These are phyloP conservation scores for Thraustochytrium sp. DNA, from an alignment of 352 stramenopile species.

Conservation along the genomic window DNA sequence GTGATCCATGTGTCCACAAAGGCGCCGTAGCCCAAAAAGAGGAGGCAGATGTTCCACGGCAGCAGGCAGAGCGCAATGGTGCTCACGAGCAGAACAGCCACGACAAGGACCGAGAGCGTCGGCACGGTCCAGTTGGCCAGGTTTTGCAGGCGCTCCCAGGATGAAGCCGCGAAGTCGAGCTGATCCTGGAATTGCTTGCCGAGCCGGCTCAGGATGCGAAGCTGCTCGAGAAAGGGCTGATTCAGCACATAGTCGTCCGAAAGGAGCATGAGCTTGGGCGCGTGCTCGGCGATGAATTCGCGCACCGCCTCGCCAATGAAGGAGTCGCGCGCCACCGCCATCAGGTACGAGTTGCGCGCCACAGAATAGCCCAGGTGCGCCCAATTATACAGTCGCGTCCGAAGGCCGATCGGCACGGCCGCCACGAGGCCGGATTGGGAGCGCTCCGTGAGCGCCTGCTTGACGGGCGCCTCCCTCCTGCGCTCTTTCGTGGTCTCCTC, in stretches of 20 bases:
- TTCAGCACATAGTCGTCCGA: not conserved
- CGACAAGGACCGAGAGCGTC: not conserved
- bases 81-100: not conserved
- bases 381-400: not conserved
- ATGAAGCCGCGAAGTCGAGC: not conserved
- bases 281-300: conserved; percentile 1
- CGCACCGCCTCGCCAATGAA: not conserved
- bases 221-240: not conserved
- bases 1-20: not conserved
- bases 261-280: not conserved
- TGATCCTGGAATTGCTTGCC: conserved; percentile 20
- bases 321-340: not conserved
- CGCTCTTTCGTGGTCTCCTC: too few relatives aligned
- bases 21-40: not conserved
- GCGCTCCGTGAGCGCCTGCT: too few relatives aligned
- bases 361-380: not conserved
- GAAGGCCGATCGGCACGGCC: too few relatives aligned
- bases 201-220: not conserved
- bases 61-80: not conserved
- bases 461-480: too few relatives aligned
- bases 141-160: not conserved
- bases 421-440: too few relatives aligned
- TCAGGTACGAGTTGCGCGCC: not conserved
- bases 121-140: conserved; percentile 32
- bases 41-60: conserved; percentile 28